Evolutionary conservation across 2,329 filamentous ascomycete species (phyloP).

Genomic region (Aspergillus fructus): DNA sequence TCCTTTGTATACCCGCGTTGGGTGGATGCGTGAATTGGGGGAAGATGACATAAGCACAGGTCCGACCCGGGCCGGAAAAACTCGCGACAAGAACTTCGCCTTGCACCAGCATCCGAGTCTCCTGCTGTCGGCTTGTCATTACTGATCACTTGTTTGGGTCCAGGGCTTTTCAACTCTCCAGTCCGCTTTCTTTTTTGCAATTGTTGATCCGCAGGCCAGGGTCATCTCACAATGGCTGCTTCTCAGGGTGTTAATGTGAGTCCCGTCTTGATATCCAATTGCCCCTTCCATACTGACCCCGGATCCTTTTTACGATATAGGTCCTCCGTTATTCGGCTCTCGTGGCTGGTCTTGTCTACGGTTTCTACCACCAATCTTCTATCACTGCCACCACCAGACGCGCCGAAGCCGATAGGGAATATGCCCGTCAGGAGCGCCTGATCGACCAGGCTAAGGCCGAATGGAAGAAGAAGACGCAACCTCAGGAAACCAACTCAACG

Average conservation of each 20-base stretch:
- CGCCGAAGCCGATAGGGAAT: conserved; percentile 74
- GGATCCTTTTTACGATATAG: conserved; percentile 50
- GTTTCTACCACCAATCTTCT: conserved; percentile 85
- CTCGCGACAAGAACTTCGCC: conserved; percentile 43
- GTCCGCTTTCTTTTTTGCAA: conserved; percentile 36
- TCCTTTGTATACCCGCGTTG: conserved; percentile 1
- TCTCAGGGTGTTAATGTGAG: conserved; percentile 68
- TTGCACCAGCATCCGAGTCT: conserved; percentile 26
- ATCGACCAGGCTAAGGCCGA: conserved; percentile 92
- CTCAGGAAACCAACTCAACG: conserved; percentile 44
- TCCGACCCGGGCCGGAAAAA: conserved; percentile 41
- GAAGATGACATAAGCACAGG: conserved; percentile 41
- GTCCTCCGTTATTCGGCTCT: conserved; percentile 97
- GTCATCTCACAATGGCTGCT: conserved; percentile 56
- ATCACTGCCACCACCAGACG: conserved; percentile 71
- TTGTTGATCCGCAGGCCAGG: conserved; percentile 45
- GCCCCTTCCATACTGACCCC: conserved; percentile 15
- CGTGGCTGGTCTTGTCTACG: conserved; percentile 88
- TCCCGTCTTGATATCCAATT: conserved; percentile 19
- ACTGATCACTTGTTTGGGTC: conserved; percentile 35
- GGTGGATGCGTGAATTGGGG: conserved; percentile 6
- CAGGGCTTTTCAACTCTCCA: conserved; percentile 26
- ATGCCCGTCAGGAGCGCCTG: conserved; percentile 84
- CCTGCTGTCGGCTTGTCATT: conserved; percentile 36
- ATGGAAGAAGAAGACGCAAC: conserved; percentile 74